Evolutionary conservation across 2,329 filamentous ascomycete genomes (phyloP), one percentile per base, ranked within the genome.

Genomic region (Cladosporium sp.): DNA sequence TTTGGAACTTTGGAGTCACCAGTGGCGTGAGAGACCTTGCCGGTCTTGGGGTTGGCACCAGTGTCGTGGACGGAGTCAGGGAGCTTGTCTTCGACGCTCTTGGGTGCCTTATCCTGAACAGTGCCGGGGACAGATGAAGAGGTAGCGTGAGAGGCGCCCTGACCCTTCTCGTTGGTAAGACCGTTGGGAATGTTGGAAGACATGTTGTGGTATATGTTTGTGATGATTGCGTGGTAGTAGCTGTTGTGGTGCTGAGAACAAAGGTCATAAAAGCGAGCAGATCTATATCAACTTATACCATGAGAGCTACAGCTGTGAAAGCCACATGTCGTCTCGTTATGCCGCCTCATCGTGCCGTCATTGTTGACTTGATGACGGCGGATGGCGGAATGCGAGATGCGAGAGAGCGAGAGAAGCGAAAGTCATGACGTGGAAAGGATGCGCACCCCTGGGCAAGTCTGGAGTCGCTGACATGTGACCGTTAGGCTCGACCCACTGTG

Each of bases 131-230:
- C 71, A 15, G 71, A 70, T 34, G 74, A 75, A 53, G 73, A 67
- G 55, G 58, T 66, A 51, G 75, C 74, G 68, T 77, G 75, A 49
- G 74, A 76, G 34, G 70, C 66, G 60, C 73, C 74, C 62, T 76
- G 74, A 54, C 73, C 74, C 36, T 65, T 59, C 36, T 72, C 63
- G 68, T 68, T 69, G 28, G 52, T 55, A 5, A 22, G n/a, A 7
- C 37, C 37, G 19, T 44, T n/a, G 28, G n/a, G n/a, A 10, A 25
- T 36, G 19, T 34, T n/a, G 39, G n/a, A 22, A 25, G 52, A 47
- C 52, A 55, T 55, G 1, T 7, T 54, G 34, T n/a, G 22, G 28
- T 34, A 15, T 22, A 15, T 12, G 28, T 34, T 17, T 22, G 9
- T 53, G 50, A n/a, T 37, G 5, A 3, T 53, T 9, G 17, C 9